These are phyloP conservation scores for Oidiodendron maius DNA, from an alignment of 495 filamentous ascomycete genomes.

Conservation along the genomic window DNA sequence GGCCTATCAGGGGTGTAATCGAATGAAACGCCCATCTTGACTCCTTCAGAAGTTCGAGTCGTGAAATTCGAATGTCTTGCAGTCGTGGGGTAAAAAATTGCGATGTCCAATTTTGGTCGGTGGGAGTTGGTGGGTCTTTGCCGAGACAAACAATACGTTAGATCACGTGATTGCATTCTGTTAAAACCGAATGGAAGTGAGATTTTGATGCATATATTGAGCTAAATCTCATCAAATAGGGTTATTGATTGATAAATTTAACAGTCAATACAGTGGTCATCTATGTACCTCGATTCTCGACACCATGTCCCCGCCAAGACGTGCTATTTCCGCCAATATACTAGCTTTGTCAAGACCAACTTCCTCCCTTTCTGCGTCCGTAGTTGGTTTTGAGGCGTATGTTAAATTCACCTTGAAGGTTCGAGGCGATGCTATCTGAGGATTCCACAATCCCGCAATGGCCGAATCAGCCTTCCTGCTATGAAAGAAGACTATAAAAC, in stretches of 20 bases:
- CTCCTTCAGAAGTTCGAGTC: background rate
- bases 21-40: constrained; percentile 41
- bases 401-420: constrained; percentile 62
- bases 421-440: constrained; percentile 41
- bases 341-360: constrained; percentile 66
- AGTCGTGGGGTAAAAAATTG: background rate
- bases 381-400: constrained; percentile 57
- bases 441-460: constrained; percentile 82
- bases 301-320: constrained; percentile 58
- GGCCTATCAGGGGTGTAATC: constrained; percentile 61
- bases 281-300: constrained; percentile 39
- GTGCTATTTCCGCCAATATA: constrained; percentile 75
- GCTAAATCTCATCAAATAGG: no score
- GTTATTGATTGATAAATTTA: no score
- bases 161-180: background rate
- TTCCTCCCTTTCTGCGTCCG: constrained; percentile 16
- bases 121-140: constrained; percentile 1
- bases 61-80: background rate
- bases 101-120: background rate
- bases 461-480: constrained; percentile 47
- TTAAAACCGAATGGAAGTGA: no score
- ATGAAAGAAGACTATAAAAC: constrained; percentile 69
- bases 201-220: no score
- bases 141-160: background rate
- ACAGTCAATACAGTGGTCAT: background rate